Evolutionary conservation across 2,329 filamentous ascomycete species (phyloP), one percentile per base, ranked within the genome.

Genomic region (Exophiala xenobiotica): DNA sequence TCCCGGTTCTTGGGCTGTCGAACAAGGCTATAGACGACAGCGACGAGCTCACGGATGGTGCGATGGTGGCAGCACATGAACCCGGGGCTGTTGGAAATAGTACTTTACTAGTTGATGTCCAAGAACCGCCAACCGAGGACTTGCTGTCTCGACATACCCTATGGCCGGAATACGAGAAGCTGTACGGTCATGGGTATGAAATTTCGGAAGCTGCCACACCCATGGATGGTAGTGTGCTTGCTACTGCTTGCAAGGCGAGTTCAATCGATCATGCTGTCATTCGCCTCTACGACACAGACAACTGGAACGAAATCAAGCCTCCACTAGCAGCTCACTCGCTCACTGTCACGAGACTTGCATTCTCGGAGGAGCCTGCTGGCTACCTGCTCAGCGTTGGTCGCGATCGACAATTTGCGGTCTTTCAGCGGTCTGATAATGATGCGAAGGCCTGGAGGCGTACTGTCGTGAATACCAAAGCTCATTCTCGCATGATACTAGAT

Each of bases 131-230:
- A 0, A 79, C 90, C 27, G 93, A 99, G 69, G 93, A 97, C 68
- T 86, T 89, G 48, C 81, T 99, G 2, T 87, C 90, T 19, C 84
- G 91, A 6, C 85, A 95, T 68, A 95, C 93, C 0, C 82, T 99
- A 24, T 99, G 91, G 90, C 93, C 93, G 2, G 93, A 99, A 67
- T 83, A 83, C 5, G 93, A 99, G 69, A 99, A 99, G 73, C 80
- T 99, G 1, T 99, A 99, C 70, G 93, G 93, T 1, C 93, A 99
- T 70, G 93, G 93, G 23, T 96, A 96, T 71, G 93, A 99, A 70
- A 92, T 99, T 43, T 95, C 90, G 1, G 87, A 89, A 29, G 81
- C 96, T 12, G 88, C 91, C 8, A 80, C 86, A 6, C 90, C 83
- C 63, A 81, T 88, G 64, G 84, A 90, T 62, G 86, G 87, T 9